Evolutionary conservation across 345 rosid species (phyloP), one percentile per base, ranked within the genome.

Genomic region (Dipteronia dyeriana): DNA sequence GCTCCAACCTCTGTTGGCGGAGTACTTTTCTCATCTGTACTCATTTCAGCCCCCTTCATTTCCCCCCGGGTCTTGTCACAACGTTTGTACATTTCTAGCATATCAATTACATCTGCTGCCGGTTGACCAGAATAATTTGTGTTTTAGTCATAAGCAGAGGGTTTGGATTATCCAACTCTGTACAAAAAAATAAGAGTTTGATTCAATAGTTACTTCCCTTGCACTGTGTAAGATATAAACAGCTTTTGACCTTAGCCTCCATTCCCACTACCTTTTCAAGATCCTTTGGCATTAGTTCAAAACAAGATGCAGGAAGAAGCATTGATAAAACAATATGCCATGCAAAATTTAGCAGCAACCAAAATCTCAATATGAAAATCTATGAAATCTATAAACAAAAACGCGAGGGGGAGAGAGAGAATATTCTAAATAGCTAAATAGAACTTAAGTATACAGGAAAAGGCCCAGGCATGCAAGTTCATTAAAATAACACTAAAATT

Each of bases 271-370:
- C 98, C 83, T 94, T 94, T 85, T 94, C 98, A 51, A 84, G 91
- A 54, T 97, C 99, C 87, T 91, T 86, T 3, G 97, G 97, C 99
- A 94, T 94, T 83, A 92, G 70, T 79, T 93, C 97, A 90, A 89
- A n/a, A n/a, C n/a, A n/a, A n/a, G n/a, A n/a, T n/a, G n/a, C n/a
- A n/a, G n/a, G 82, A 9, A 90, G 99, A 67, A 94, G 90, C 95
- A 94, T 92, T 16, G 91, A 84, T 85, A 94, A 87, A 66, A 92
- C 41, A 26, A 60, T 16, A 54, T 67, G 1, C 31, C 51, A 54
- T n/a, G 23, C 7, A 53, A 34, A 41, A 20, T n/a, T 38, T 0
- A 66, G 9, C 11, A 57, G 23, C 17, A 43, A 19, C 51, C 12
- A 34, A 20, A 73, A 20, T 25, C 60, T 17, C 59, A 43, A 56